Evolutionary conservation across 331 rosid genomes (phyloP).

Genomic region (Pyrus hybrid): DNA sequence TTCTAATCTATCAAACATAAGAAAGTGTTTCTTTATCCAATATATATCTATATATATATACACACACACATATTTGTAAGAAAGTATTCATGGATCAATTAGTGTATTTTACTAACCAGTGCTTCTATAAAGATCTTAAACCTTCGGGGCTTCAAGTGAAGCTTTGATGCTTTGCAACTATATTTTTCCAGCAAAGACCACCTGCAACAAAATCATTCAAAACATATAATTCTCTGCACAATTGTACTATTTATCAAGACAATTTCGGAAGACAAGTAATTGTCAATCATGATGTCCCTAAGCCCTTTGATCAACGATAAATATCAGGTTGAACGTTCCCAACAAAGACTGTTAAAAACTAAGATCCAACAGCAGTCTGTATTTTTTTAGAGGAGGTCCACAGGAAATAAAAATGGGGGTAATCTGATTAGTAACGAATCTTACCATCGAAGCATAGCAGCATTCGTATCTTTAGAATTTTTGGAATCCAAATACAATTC

Average conservation of each 20-base stretch:
- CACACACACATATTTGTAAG: no score
- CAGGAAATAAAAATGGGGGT: background rate
- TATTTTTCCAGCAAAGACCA: conserved; percentile 98
- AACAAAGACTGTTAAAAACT: background rate
- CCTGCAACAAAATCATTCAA: conserved; percentile 44
- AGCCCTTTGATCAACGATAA: background rate
- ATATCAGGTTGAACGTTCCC: background rate
- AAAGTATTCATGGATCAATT: conserved; percentile 7
- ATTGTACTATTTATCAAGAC: background rate
- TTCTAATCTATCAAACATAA: background rate
- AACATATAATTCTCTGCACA: background rate
- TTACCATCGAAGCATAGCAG: conserved; percentile 99
- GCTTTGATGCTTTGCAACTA: conserved; percentile 99
- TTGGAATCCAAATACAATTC: conserved; percentile 85
- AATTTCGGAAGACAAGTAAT: background rate
- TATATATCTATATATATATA: background rate
- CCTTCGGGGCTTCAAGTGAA: conserved; percentile 92
- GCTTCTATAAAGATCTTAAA: conserved; percentile 94
- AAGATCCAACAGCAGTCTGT: background rate
- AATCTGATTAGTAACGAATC: background rate
- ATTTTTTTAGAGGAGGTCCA: background rate
- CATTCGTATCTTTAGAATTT: conserved; percentile 92
- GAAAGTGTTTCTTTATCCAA: background rate
- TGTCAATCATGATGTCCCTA: background rate
- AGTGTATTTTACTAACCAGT: conserved; percentile 58